A percentile compares a stretch with the other conserved stretches of the same genome.
These are phyloP conservation scores for Saksenaea oblongispora DNA, from an alignment of 371 early-diverging fungal genomes.

Conservation along the genomic window DNA sequence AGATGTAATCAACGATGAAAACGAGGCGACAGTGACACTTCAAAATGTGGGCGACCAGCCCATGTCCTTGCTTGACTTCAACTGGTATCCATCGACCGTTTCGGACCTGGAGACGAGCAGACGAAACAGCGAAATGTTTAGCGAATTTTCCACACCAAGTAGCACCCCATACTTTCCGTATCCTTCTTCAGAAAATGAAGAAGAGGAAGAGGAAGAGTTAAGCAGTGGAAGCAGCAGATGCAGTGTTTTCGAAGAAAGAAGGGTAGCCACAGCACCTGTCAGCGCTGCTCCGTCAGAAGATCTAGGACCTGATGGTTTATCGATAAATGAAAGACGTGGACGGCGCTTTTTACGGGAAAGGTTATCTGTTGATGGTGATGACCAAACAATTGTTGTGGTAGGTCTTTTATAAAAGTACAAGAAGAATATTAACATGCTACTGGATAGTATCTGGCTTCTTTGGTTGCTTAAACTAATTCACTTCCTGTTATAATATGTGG, in stretches of 20 bases:
- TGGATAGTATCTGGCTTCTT: constrained; percentile 7
- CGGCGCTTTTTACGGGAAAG: constrained; percentile 35
- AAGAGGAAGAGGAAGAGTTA: not conserved
- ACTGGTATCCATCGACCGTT: constrained; percentile 7
- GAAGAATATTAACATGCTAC: constrained; percentile 6
- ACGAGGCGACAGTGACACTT: constrained; percentile 35
- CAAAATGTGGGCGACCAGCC: constrained; percentile 5
- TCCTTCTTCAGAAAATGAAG: not conserved
- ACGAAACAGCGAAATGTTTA: constrained; percentile 5
- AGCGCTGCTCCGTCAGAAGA: constrained; percentile 3
- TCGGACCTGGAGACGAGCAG: not conserved
- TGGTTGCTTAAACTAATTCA: not conserved
- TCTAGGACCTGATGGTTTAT: constrained; percentile 30
- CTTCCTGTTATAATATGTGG: not conserved
- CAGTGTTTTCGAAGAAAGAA: constrained; percentile 1
- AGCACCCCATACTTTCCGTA: not conserved
- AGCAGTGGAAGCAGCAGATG: constrained; percentile 4
- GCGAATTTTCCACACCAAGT: constrained; percentile 6
- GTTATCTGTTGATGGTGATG: constrained; percentile 42
- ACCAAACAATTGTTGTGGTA: constrained; percentile 51
- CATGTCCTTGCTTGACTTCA: constrained; percentile 6
- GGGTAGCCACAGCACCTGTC: not conserved
- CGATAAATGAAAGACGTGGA: constrained; percentile 34
- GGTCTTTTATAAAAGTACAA: not conserved
- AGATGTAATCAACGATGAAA: constrained; percentile 26